phyloP scores from a whole-genome alignment of 164 flowering plant genomes.

The Vitis cinerea region DNA sequence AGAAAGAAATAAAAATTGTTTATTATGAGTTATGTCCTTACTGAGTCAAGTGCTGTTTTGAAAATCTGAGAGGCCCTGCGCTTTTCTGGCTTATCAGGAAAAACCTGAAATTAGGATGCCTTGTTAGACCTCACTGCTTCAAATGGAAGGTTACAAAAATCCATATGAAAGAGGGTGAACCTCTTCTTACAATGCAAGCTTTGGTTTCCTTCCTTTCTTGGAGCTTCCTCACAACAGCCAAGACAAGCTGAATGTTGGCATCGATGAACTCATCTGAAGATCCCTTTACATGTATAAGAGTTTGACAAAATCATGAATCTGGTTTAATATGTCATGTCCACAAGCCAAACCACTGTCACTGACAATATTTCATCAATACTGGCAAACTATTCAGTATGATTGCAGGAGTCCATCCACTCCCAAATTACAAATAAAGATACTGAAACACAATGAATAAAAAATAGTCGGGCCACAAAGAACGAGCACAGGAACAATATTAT shows the following conservation, averaged over 20 bases:
- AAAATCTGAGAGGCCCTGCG: slow-evolving; percentile 78
- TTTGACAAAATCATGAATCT: slow-evolving; percentile 35
- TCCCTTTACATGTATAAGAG: slow-evolving; percentile 69
- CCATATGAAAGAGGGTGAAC: not conserved
- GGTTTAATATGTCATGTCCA: slow-evolving; percentile 11
- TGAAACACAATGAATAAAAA: too few species aligned
- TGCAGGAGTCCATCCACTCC: too few species aligned
- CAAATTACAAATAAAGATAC: too few species aligned
- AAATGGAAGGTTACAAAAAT: not conserved
- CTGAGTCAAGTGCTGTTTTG: slow-evolving; percentile 80
- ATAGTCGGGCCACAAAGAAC: not conserved
- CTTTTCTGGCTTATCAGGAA: slow-evolving; percentile 92
- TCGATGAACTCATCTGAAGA: slow-evolving; percentile 97
- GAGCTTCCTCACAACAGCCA: slow-evolving; percentile 74
- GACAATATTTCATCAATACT: not conserved
- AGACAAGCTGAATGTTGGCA: slow-evolving; percentile 89
- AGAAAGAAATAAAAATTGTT: not conserved
- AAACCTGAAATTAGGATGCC: slow-evolving; percentile 50
- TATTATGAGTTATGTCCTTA: slow-evolving; percentile 23
- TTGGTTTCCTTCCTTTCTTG: slow-evolving; percentile 61
- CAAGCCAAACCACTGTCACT: slow-evolving; percentile 3
- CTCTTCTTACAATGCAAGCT: slow-evolving; percentile 71
- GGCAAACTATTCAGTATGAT: too few species aligned
- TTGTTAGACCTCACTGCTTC: slow-evolving; percentile 5
- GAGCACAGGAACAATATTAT: not conserved